These are phyloP conservation scores for Synchytrium microbalum DNA, from an alignment of 371 early-diverging fungal species.

Conservation along the genomic window DNA sequence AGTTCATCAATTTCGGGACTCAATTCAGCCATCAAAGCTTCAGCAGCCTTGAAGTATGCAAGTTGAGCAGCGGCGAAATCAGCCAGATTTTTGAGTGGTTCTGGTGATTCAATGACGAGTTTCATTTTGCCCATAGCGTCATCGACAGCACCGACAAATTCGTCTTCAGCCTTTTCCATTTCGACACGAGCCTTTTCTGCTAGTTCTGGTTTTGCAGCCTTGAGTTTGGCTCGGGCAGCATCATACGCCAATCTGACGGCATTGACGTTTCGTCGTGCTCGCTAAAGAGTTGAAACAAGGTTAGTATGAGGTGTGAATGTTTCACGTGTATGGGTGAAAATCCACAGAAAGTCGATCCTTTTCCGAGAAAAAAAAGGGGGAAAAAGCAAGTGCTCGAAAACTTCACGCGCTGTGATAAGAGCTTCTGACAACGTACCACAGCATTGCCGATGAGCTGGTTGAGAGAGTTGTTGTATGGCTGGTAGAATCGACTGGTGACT, in stretches of 20 bases:
- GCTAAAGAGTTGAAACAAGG: constrained; percentile 40
- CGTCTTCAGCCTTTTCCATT: constrained; percentile 84
- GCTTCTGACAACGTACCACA: constrained; percentile 30
- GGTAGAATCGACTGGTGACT: constrained; percentile 61
- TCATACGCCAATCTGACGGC: constrained; percentile 73
- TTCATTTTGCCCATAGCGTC: constrained; percentile 88
- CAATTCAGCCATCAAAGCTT: constrained; percentile 65
- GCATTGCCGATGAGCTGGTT: constrained; percentile 69
- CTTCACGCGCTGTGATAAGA: constrained; percentile 6
- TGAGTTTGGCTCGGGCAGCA: constrained; percentile 68
- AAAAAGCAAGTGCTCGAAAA: constrained; percentile 4
- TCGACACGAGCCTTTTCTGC: constrained; percentile 65
- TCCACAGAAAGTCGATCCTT: neutral
- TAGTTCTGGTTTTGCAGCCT: constrained; percentile 55
- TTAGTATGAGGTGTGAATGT: neutral
- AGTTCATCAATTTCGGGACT: constrained; percentile 86
- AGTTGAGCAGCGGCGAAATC: constrained; percentile 82
- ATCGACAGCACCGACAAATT: constrained; percentile 84
- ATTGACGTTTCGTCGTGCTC: constrained; percentile 73
- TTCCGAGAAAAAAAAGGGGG: neutral
- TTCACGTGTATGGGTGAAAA: too few relatives aligned
- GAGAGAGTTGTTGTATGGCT: constrained; percentile 61
- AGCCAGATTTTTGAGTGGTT: constrained; percentile 71
- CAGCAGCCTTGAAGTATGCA: constrained; percentile 72
- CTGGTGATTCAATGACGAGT: constrained; percentile 79